Base-by-base conservation (phyloP, 306 rosid genomes). In the Mimosa pudica region DNA sequence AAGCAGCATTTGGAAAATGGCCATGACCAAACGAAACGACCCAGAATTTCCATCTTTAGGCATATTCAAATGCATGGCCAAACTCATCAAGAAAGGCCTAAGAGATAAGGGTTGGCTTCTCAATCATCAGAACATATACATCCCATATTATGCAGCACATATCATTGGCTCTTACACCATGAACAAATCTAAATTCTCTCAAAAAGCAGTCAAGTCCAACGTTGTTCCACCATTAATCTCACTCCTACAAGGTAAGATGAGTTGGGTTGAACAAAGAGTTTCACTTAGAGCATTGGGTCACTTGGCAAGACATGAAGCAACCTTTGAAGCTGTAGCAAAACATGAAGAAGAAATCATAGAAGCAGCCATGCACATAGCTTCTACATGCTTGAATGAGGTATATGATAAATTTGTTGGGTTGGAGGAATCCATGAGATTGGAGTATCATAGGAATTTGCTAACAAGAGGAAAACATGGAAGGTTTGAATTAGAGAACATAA, bases 61-160 rank as follows among this genome's bases (percentile, higher is more conserved):
- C 35, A 66, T 90, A 17, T 92, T 92, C 35, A 83, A 82, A 75
- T 90, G 88, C 81, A 88, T 92, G 94, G 91, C 86, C 17, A 87
- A 83, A 82, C 91, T 92, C 5, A 89, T 92, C 66, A 76, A 30
- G 52, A 90, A 84, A 80, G 91, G 92, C 51, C 30, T 90, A 67
- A 81, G 61, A 1, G 74, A 88, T 48, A 66, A 79, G 67, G 47
- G 44, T 41, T 92, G 97, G 97, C 88, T 88, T 47, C 85, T 87
- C 4, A 83, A 71, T 30, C 69, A 85, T 79, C 94, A 92, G 81
- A 92, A 90, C 62, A 80, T 90, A 44, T 92, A 88, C 20, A 87
- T 88, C 75, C 97, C 97, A n/a, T 92, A 92, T 76, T 92, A 92
- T 61, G 97, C 97, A 41, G 92, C 93, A 4, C 94, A 92, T 68